Evolutionary conservation across 371 early-diverging fungal species (phyloP).

Genomic region (Mucor indicus): DNA sequence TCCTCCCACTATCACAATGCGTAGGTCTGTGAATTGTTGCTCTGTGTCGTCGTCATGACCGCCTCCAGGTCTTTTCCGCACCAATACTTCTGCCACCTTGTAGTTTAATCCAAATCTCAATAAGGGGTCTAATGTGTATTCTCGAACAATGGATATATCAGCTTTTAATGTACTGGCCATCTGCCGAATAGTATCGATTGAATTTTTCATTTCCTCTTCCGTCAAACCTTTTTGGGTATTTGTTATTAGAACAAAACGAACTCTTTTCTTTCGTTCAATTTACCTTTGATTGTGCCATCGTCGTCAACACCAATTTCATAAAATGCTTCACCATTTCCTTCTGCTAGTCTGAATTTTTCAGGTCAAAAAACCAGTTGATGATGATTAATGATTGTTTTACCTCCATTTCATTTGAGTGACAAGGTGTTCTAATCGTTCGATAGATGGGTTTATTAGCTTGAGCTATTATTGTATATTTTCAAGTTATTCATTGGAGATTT

Average conservation of each 20-base stretch:
- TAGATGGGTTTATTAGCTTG: conserved; percentile 72
- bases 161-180: conserved; percentile 67
- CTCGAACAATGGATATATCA: conserved; percentile 49
- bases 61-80: conserved; percentile 56
- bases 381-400: conserved; percentile 17
- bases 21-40: conserved; percentile 66
- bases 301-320: conserved; percentile 92
- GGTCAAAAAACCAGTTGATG: not conserved
- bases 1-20: conserved; percentile 82
- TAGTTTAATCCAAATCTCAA: conserved; percentile 5
- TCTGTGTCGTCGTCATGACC: not conserved
- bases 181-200: conserved; percentile 55
- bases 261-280: conserved; percentile 17
- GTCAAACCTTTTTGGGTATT: conserved; percentile 25
- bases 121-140: conserved; percentile 9
- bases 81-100: conserved; percentile 63
- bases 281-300: conserved; percentile 80
- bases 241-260: conserved; percentile 18
- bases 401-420: conserved; percentile 93
- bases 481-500: not conserved
- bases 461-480: conserved; percentile 37
- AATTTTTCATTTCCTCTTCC: conserved; percentile 54
- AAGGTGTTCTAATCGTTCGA: conserved; percentile 76
- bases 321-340: conserved; percentile 85
- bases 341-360: conserved; percentile 57